Percentiles rank a stretch among this genome's conserved stretches.
Conservation (phyloP, 2,329 filamentous ascomycete genomes). For the Epichloe sylvatica region DNA sequence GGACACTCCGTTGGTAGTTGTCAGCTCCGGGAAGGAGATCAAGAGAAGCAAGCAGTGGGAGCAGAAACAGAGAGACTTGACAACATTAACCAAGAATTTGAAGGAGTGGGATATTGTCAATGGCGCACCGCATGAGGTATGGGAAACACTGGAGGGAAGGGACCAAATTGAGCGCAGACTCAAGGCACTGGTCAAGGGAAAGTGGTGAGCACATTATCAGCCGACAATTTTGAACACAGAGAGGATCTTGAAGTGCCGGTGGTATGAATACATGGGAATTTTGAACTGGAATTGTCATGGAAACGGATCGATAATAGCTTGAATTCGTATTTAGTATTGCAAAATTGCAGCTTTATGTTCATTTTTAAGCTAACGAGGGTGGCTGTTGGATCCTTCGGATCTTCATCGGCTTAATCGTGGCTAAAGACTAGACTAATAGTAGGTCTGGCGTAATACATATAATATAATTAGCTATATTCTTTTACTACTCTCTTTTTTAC, state of each 20-base stretch:
- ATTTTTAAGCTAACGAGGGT: too few relatives aligned
- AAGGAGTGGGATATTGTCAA: conserved; percentile 76
- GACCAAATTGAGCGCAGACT: conserved; percentile 67
- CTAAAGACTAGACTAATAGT: too few relatives aligned
- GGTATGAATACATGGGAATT: not conserved
- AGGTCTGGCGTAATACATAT: too few relatives aligned
- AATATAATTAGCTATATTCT: too few relatives aligned
- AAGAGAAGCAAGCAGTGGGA: conserved; percentile 60
- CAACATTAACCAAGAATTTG: conserved; percentile 64
- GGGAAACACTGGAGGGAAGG: conserved; percentile 61
- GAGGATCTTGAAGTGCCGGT: too few relatives aligned
- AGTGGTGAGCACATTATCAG: not conserved
- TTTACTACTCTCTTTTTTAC: too few relatives aligned
- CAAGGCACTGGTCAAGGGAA: conserved; percentile 42
- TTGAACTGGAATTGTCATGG: not conserved
- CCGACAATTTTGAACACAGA: not conserved
- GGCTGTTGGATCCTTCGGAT: too few relatives aligned
- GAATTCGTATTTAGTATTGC: too few relatives aligned
- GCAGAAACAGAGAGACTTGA: conserved; percentile 71
- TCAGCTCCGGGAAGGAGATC: conserved; percentile 67
- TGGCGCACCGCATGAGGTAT: conserved; percentile 74
- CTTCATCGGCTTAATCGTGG: too few relatives aligned
- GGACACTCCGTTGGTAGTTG: conserved; percentile 62
- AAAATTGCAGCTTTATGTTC: too few relatives aligned
- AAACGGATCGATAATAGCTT: too few relatives aligned